phyloP scores from a whole-genome alignment of 208 protist genomes.

The Leishmania aethiopica region DNA sequence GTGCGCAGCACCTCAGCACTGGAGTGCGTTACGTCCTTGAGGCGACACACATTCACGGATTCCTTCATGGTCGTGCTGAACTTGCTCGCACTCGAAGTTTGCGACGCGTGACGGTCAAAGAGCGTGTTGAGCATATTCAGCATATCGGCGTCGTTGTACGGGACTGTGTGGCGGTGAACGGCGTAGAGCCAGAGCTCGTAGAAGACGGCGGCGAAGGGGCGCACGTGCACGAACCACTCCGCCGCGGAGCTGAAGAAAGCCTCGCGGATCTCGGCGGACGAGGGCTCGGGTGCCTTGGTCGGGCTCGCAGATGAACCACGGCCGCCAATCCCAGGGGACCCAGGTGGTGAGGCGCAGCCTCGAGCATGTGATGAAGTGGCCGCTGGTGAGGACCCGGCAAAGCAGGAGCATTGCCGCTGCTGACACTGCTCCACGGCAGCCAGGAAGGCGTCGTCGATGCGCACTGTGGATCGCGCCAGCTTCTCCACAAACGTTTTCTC shows the following conservation, averaged over 20 bases:
- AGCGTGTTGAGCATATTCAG: slow-evolving; percentile 51
- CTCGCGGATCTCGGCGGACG: slow-evolving; percentile 32
- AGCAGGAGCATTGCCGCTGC: slow-evolving; percentile 10
- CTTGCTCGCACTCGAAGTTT: slow-evolving; percentile 30
- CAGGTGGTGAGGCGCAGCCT: neutral
- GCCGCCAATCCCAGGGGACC: neutral
- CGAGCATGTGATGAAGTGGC: neutral
- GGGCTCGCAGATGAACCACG: neutral
- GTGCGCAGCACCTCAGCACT: slow-evolving; percentile 38
- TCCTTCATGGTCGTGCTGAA: slow-evolving; percentile 52
- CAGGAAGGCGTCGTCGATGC: slow-evolving; percentile 52
- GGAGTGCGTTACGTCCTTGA: slow-evolving; percentile 61
- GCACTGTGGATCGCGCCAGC: slow-evolving; percentile 42
- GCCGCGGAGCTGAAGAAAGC: slow-evolving; percentile 63
- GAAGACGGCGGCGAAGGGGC: slow-evolving; percentile 59
- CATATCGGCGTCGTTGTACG: slow-evolving; percentile 30
- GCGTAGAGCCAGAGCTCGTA: slow-evolving; percentile 67
- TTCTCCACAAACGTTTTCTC: slow-evolving; percentile 65
- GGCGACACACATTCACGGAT: slow-evolving; percentile 55
- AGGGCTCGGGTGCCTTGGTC: neutral
- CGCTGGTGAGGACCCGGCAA: neutral
- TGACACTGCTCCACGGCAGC: slow-evolving; percentile 38
- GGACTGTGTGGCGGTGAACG: slow-evolving; percentile 47
- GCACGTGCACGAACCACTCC: slow-evolving; percentile 72
- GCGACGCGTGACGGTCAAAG: slow-evolving; percentile 50